Evolutionary conservation across 1,284 basidiomycete genomes (phyloP).

Genomic region (Inonotus hispidus): DNA sequence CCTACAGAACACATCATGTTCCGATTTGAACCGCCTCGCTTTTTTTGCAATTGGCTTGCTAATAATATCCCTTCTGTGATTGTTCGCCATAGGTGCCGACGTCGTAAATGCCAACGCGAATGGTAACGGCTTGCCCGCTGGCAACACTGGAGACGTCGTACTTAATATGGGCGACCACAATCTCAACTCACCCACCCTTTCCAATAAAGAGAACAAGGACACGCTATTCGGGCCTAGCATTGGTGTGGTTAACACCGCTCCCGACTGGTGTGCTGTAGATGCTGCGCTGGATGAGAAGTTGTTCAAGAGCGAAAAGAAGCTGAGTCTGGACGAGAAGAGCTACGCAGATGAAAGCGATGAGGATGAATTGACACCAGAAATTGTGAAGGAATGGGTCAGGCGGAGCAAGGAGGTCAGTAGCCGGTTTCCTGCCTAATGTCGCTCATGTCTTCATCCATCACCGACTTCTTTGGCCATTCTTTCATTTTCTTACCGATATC

Average conservation of each 20-base stretch:
- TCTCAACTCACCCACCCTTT: conserved; percentile 9
- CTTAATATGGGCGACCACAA: conserved; percentile 26
- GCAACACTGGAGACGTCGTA: conserved; percentile 20
- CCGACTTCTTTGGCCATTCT: background rate
- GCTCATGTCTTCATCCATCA: background rate
- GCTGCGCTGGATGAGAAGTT: conserved; percentile 34
- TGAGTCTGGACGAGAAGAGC: conserved; percentile 18
- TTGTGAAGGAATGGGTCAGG: conserved; percentile 77
- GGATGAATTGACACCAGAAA: conserved; percentile 69
- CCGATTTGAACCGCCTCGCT: background rate
- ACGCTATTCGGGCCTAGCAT: conserved; percentile 70
- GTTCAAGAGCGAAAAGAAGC: conserved; percentile 24
- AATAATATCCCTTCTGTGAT: conserved; percentile 7
- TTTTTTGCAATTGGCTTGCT: conserved; percentile 1
- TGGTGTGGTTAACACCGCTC: conserved; percentile 49
- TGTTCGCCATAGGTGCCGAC: conserved; percentile 4
- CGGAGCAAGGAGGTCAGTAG: conserved; percentile 74
- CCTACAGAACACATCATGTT: background rate
- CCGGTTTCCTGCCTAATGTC: conserved; percentile 1
- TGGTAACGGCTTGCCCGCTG: background rate
- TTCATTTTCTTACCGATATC: background rate
- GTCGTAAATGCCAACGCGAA: conserved; percentile 2
- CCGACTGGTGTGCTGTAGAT: conserved; percentile 40
- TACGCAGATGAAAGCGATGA: conserved; percentile 26
- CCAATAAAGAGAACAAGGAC: conserved; percentile 33